Base-by-base conservation (phyloP, 1,284 basidiomycete species). In the Trichosporon sp. region DNA sequence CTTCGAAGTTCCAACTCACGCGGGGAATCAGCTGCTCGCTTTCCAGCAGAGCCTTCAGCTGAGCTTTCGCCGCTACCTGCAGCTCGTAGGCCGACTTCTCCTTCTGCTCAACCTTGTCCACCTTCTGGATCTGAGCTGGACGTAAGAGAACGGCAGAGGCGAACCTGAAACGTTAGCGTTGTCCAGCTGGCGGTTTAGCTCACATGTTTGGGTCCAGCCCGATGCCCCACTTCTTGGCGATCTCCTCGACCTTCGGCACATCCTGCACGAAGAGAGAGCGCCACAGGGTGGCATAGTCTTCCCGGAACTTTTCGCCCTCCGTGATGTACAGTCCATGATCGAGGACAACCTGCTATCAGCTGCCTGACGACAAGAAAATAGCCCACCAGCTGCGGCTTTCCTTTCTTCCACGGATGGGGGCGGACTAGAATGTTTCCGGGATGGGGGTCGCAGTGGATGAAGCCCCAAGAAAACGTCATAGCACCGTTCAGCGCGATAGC, bases 401-500 rank as follows among this genome's bases (percentile, higher is more conserved):
- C 80, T 0, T 85, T 85, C 32, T 85, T 81, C 0, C 76, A 71
- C 0, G 92, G 91, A 62, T 88, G 84, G 0, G 88, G 87, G 7
- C 92, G 86, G 33, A 94, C 85, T 71, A 95, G 86, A 65, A 95
- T 84, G 80, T 95, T 94, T 1, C 91, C 92, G 0, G 85, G 85
- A 70, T 86, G 81, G 1, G 88, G 88, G 72, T 82, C 81, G 61
- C 80, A 81, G 65, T 89, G 90, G 65, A 91, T 86, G 84, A 88
- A 93, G 5, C 92, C 92, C 89, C 89, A 95, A 65, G 85, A 85
- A 76, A 95, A 95, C 74, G 92, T 92, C 82, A 93, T 84, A 62
- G 91, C 89, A 25, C 90, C 86, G 85, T 91, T 91, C 16, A 87
- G 87, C 62, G 88, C 69, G 46, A 81, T 80, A 2, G 77, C 76